Evolutionary conservation across 2,329 filamentous ascomycete genomes (phyloP).

Genomic region (Aspergillus ibericus): DNA sequence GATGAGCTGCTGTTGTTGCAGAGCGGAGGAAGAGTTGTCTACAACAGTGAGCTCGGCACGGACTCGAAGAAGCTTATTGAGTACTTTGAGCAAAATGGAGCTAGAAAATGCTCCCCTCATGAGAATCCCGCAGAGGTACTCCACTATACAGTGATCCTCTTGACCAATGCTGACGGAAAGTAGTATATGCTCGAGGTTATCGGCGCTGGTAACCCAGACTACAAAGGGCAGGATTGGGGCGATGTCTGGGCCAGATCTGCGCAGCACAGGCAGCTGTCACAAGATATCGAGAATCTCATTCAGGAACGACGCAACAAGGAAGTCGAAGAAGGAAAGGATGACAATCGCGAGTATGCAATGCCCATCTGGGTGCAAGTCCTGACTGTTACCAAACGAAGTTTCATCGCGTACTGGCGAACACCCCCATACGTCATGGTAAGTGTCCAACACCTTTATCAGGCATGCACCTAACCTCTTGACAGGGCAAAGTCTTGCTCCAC

Average conservation of each 20-base stretch:
- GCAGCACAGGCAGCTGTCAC: constrained; percentile 48
- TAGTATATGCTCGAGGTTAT: constrained; percentile 80
- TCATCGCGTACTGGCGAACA: constrained; percentile 64
- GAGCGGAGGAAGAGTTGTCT: constrained; percentile 76
- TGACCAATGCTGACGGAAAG: neutral
- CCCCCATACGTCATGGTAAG: constrained; percentile 57
- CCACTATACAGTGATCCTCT: fast-evolving
- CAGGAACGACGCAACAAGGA: constrained; percentile 44
- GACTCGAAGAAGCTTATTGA: constrained; percentile 70
- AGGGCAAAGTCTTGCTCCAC: constrained; percentile 63
- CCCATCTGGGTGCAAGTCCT: constrained; percentile 55
- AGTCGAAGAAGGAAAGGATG: constrained; percentile 43
- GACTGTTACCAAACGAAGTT: constrained; percentile 58
- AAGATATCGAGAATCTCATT: constrained; percentile 57
- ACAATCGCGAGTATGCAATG: constrained; percentile 64
- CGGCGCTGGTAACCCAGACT: constrained; percentile 63
- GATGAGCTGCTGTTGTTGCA: constrained; percentile 78
- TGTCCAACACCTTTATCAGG: neutral
- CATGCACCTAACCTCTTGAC: constrained; percentile 18
- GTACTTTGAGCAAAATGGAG: constrained; percentile 67
- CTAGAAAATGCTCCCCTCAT: constrained; percentile 57
- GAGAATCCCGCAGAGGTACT: constrained; percentile 68
- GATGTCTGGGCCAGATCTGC: constrained; percentile 59
- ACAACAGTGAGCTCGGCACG: constrained; percentile 80
- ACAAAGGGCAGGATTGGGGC: constrained; percentile 62